These are phyloP conservation scores for Candida ovalis DNA, from an alignment of 805 yeast species.

Conservation along the genomic window DNA sequence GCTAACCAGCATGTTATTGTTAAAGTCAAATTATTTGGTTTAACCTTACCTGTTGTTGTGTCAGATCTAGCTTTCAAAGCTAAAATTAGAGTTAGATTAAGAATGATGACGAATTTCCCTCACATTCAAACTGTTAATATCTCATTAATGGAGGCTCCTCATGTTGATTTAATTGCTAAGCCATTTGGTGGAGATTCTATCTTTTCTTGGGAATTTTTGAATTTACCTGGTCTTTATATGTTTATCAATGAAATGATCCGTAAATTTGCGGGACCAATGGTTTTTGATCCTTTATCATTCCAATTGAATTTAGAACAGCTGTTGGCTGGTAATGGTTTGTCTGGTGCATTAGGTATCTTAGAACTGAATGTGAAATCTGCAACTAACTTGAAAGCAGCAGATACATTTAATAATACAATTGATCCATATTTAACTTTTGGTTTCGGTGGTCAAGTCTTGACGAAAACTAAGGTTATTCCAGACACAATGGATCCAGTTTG, in stretches of 20 bases:
- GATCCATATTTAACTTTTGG: conserved; percentile 87
- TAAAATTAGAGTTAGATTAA: conserved; percentile 72
- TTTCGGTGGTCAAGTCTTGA: conserved; percentile 53
- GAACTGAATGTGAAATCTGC: conserved; percentile 68
- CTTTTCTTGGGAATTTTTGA: conserved; percentile 82
- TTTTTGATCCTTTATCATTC: conserved; percentile 87
- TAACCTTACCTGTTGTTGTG: conserved; percentile 74
- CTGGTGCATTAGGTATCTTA: conserved; percentile 83
- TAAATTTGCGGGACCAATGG: conserved; percentile 84
- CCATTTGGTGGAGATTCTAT: conserved; percentile 74
- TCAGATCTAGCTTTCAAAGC: conserved; percentile 77
- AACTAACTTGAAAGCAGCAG: conserved; percentile 62
- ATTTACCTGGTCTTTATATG: conserved; percentile 82
- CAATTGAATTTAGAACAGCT: conserved; percentile 90
- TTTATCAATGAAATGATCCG: conserved; percentile 81
- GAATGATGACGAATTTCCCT: conserved; percentile 88
- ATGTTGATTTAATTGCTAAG: conserved; percentile 77
- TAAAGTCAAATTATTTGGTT: conserved; percentile 77
- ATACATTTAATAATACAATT: conserved; percentile 68
- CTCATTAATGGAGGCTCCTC: conserved; percentile 81
- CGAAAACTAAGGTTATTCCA: conserved; percentile 62
- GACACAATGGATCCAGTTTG: conserved; percentile 75
- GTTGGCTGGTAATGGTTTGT: conserved; percentile 73
- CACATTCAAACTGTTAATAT: conserved; percentile 89
- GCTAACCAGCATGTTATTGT: conserved; percentile 80